A percentile compares a stretch with the other conserved stretches of the same genome.
Evolutionary conservation across 805 yeast species (phyloP).

Genomic region (Saturnispora sekii): DNA sequence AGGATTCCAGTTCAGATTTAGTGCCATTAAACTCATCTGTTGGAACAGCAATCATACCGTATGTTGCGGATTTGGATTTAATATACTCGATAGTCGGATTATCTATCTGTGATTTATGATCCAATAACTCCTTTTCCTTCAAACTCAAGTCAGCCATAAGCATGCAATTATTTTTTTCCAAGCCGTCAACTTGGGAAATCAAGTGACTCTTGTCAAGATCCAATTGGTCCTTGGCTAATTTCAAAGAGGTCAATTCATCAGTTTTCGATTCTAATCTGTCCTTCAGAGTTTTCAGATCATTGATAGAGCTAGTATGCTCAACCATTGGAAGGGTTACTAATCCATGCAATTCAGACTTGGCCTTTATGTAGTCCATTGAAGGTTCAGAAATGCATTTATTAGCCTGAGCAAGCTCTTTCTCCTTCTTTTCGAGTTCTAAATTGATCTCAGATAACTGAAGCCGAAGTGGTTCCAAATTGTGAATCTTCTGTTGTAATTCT

Average conservation of each 20-base stretch:
- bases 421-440: background rate
- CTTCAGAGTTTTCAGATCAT: background rate
- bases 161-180: background rate
- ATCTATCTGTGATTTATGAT: conserved; percentile 3
- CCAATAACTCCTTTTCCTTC: background rate
- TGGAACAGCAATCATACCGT: conserved; percentile 14
- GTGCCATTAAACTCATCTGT: conserved; percentile 1
- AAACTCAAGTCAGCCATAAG: background rate
- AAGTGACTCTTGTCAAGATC: conserved; percentile 3
- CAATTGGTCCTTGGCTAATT: conserved; percentile 1
- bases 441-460: background rate
- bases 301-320: background rate
- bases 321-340: conserved; percentile 12
- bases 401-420: conserved; percentile 5
- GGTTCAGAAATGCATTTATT: conserved; percentile 11
- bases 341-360: conserved; percentile 12
- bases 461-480: background rate
- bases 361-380: conserved; percentile 14
- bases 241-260: conserved; percentile 3
- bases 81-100: conserved; percentile 15
- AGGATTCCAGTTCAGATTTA: background rate
- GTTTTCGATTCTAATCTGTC: background rate
- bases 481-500: conserved; percentile 1
- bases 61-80: conserved; percentile 11
- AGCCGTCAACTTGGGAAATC: background rate